Conservation (phyloP, 371 early-diverging fungal species). For the Agmasoma carcini region DNA sequence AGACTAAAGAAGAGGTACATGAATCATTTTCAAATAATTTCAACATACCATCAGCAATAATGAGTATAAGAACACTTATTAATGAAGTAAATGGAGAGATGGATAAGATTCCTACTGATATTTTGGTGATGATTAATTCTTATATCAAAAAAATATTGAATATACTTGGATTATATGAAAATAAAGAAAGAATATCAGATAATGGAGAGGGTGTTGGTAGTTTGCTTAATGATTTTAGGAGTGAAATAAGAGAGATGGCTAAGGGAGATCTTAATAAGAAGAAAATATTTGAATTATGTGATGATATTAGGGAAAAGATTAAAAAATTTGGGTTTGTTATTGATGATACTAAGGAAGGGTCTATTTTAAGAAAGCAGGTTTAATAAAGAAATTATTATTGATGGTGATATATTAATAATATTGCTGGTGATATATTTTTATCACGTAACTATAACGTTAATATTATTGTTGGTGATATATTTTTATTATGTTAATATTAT, state of each 20-base stretch:
- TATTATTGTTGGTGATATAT: too few species aligned
- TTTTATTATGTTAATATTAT: too few species aligned
- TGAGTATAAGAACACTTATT: constrained; percentile 64
- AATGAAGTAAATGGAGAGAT: constrained; percentile 58
- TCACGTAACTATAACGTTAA: too few species aligned
- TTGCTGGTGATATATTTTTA: too few species aligned
- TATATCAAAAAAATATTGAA: constrained; percentile 33
- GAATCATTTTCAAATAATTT: constrained; percentile 76
- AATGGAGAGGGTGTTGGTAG: constrained; percentile 15
- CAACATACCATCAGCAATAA: constrained; percentile 69
- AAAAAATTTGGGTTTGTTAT: constrained; percentile 43
- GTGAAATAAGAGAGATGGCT: constrained; percentile 35
- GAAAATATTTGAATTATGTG: constrained; percentile 42
- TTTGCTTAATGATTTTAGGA: constrained; percentile 42
- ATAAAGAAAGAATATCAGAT: background rate
- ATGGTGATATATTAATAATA: too few species aligned
- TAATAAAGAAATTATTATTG: too few species aligned
- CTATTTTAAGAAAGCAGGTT: constrained; percentile 35
- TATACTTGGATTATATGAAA: constrained; percentile 33
- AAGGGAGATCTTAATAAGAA: constrained; percentile 19
- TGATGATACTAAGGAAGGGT: constrained; percentile 42
- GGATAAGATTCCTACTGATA: background rate
- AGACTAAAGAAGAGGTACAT: constrained; percentile 56
- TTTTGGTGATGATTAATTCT: constrained; percentile 14
- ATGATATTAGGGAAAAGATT: constrained; percentile 42